Evolutionary conservation across 495 filamentous ascomycete genomes (phyloP).

Genomic region (Neurospora sp.): DNA sequence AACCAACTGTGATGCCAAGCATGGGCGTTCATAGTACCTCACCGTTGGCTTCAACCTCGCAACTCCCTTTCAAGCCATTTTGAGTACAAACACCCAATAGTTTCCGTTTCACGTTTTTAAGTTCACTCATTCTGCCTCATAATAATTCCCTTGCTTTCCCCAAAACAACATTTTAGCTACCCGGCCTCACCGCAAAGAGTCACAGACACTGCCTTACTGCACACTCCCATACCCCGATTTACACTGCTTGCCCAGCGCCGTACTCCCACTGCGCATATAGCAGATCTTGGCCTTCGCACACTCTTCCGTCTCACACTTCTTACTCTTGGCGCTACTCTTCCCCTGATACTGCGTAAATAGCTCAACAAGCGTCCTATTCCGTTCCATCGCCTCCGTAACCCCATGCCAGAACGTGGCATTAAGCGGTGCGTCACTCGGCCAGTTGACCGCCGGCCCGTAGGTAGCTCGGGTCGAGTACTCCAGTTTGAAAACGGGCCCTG

Average conservation of each 20-base stretch:
- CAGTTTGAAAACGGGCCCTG: conserved; percentile 35
- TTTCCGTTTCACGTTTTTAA: background rate
- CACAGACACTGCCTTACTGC: conserved; percentile 1
- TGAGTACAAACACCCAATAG: background rate
- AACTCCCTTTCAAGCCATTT: background rate
- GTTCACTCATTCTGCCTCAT: background rate
- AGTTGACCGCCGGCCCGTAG: conserved; percentile 36
- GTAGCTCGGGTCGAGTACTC: conserved; percentile 49
- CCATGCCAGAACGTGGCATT: conserved; percentile 50
- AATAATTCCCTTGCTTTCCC: background rate
- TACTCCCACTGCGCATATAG: conserved; percentile 49
- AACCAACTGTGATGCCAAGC: background rate
- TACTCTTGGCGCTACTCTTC: conserved; percentile 38
- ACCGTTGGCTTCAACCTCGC: background rate
- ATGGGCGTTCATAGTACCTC: background rate
- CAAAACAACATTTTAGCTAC: background rate
- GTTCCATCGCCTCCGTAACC: conserved; percentile 52
- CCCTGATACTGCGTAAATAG: conserved; percentile 47
- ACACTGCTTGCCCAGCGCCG: conserved; percentile 39
- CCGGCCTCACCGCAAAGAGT: background rate
- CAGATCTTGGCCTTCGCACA: conserved; percentile 49
- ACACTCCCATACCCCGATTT: conserved; percentile 36
- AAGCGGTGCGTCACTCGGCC: conserved; percentile 39
- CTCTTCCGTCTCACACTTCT: conserved; percentile 38
- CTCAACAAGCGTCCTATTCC: conserved; percentile 33